Base-by-base conservation (phyloP, 2,329 filamentous ascomycete species). In the Penicillium sp. region DNA sequence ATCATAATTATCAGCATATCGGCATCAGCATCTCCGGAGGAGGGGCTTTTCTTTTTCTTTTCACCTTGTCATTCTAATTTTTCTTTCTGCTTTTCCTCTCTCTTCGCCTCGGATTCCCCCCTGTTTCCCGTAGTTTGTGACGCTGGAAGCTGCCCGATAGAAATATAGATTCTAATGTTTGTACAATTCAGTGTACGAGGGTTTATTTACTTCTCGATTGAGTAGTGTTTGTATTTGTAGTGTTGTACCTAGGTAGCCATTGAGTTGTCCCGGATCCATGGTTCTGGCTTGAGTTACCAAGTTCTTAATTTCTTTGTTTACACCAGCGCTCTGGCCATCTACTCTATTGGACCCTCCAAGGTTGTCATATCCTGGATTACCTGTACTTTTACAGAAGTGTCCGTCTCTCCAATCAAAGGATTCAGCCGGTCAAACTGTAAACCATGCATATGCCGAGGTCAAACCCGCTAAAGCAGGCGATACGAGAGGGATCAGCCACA, bases 1-100 rank as follows among this genome's bases (percentile, higher is more conserved):
- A 51, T 55, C 52, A 57, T 58, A 56, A 59, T 58, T 55, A 56
- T 52, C 52, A 58, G 53, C 55, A 59, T 58, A 55, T 58, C 51
- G 53, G 51, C 57, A 59, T 57, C 46, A 53, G 52, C 55, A 60
- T 57, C 47, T 53, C 48, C 47, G 34, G 45, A 38, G 52, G 49
- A 39, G 44, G 53, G 46, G 32, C 39, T 40, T 41, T 52, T 45
- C 38, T 43, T 41, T 48, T 52, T 52, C 48, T 43, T 47, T 51
- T 52, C 49, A 45, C 33, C 29, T 53, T 52, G 38, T 53, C 37
- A 53, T 53, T 43, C 42, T 48, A 54, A 45, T 45, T 45, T 43
- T 40, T 37, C 34, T 35, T 52, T 48, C 26, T 45, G 47, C 46
- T 34, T 32, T 45, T 46, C 34, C 42, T 31, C 22, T 44, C 41